Evolutionary conservation across 805 yeast species (phyloP), one percentile per base, ranked within the genome.

Genomic region (Pichia phayaonensis): DNA sequence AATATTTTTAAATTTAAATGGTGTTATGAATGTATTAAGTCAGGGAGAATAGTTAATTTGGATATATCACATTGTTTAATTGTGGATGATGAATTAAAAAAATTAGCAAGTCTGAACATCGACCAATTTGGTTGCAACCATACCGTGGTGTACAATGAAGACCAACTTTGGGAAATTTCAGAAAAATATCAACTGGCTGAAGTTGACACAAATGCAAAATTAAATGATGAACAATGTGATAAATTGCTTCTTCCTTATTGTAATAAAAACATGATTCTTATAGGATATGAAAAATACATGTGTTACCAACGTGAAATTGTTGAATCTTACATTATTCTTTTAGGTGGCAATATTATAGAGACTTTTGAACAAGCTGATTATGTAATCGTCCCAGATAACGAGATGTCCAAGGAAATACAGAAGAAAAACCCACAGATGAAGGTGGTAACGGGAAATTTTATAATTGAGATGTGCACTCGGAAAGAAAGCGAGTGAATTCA

Each of bases 71-170:
- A 87, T 58, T 69, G 83, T 39, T 74, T 76, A 24, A 10, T 29
- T 2, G 54, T 51, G 1, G 47, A 40, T n/a, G 48, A 44, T 29
- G 40, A 38, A 2, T 20, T 43, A 15, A 16, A 16, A 3, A 52
- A 49, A 0, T 54, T 71, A 22, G 65, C 75, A 4, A 15, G 42
- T 4, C 50, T 49, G 2, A 72, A 77, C 45, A 72, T 76, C 0
- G 95, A 90, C 60, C 55, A 56, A 16, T 80, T 60, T 61, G 90
- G 90, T 0, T 88, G 84, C 61, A 81, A 94, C 53, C 79, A 69
- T 54, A 66, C 65, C 4, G n/a, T 50, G 13, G 21, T 31, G 18
- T 50, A 50, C 16, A 16, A 26, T 23, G 46, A 22, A 8, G 23
- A 26, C 15, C 24, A 24, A 34, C 10, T 50, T 2, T 50, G 53